A percentile compares a stretch with the other conserved stretches of the same genome.
phyloP scores from a whole-genome alignment of 2,329 filamentous ascomycete species.

The Ophiostoma quercus region DNA sequence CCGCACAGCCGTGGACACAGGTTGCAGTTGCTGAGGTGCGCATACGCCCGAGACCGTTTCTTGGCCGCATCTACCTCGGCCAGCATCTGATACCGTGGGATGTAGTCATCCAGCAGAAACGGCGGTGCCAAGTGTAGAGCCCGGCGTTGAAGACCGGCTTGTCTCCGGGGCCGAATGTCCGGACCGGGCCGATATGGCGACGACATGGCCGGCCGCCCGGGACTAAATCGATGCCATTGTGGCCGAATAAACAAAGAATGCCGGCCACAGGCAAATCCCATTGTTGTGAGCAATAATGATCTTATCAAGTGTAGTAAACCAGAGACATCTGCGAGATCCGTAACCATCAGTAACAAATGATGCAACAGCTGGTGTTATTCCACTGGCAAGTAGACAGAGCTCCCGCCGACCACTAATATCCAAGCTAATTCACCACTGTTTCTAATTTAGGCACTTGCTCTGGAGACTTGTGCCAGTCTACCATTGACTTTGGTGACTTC shows the following conservation, averaged over 20 bases:
- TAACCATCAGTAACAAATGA: not conserved
- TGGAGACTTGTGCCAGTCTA: not conserved
- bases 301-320: not conserved
- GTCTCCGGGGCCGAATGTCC: not conserved
- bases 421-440: not conserved
- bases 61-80: slow-evolving; percentile 62
- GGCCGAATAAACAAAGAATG: not conserved
- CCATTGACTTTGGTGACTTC: not conserved
- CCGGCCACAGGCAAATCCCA: not conserved
- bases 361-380: slow-evolving; percentile 2
- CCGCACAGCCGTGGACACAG: slow-evolving; percentile 72
- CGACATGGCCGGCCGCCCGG: not conserved
- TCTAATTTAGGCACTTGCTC: not conserved
- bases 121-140: slow-evolving; percentile 52
- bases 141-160: slow-evolving; percentile 10
- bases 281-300: not conserved
- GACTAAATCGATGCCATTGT: not conserved
- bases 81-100: slow-evolving; percentile 65
- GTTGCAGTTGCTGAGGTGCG: slow-evolving; percentile 73
- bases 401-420: not conserved
- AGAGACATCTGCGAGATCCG: not conserved
- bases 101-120: slow-evolving; percentile 70
- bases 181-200: not conserved
- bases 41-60: slow-evolving; percentile 69
- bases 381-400: not conserved